Base-by-base conservation (phyloP, 176 grass and related monocot species). In the Thinopyrum elongatum region DNA sequence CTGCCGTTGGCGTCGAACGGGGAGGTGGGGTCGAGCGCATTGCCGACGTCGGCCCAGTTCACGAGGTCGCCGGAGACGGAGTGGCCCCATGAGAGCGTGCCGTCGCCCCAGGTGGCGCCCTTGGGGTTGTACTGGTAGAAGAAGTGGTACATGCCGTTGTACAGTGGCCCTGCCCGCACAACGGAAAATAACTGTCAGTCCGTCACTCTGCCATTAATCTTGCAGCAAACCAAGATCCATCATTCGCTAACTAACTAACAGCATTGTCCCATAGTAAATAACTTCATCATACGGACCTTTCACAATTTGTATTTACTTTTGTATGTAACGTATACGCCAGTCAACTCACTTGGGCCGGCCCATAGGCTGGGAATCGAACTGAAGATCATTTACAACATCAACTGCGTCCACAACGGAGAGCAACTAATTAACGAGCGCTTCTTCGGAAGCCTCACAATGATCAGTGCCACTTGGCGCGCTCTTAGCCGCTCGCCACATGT, bases 81-180 rank as follows among this genome's bases (percentile, higher is more conserved):
- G 90, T 98, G 95, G 25, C 84, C 95, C 95, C 91, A 95, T 0
- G 87, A 85, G 7, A 98, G 86, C 65, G 87, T 93, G 85, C 93
- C 93, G 67, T 36, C 44, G 82, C 81, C 95, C 95, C 95, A 95
- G 6, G 88, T 80, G 59, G 95, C 12, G 59, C 89, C 80, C 2
- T 87, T 19, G 2, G 93, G 93, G 17, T 98, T 98, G 91, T 93
- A 90, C 83, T 98, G 95, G 93, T 93, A 98, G 80, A 98, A 98
- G 3, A 98, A 53, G 27, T 95, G 93, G 89, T 95, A 98, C 4
- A 95, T 23, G 8, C 95, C 93, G 39, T 95, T 90, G 80, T 98
- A 98, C 93, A 98, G 68, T 11, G 93, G 93, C 26, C 93, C 95
- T 98, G 80, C 17, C 2, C 2, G 19, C 7, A 35, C 8, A 6